phyloP scores from a whole-genome alignment of 2,329 filamentous ascomycete genomes.

The Pyrenophora graminea region DNA sequence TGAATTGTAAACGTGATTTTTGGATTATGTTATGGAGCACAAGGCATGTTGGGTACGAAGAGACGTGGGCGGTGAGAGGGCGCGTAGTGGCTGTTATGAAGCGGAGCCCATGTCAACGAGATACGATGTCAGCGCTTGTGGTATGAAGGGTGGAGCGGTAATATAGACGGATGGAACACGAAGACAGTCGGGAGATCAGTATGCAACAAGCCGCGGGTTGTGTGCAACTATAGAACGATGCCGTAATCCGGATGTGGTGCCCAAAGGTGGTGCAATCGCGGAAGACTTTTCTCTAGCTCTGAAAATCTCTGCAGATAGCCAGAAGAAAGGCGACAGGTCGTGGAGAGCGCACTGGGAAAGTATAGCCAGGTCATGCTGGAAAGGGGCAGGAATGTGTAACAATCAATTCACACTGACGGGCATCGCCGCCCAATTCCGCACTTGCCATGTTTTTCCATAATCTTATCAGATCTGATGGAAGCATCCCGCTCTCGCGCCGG shows the following conservation, averaged over 20 bases:
- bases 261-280: conserved; percentile 24
- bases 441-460: conserved; percentile 4
- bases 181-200: conserved; percentile 20
- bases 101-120: conserved; percentile 23
- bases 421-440: conserved; percentile 2
- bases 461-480: conserved; percentile 38
- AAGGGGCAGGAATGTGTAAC: conserved; percentile 17
- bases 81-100: conserved; percentile 28
- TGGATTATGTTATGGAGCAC: conserved; percentile 21
- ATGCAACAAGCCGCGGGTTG: conserved; percentile 23
- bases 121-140: conserved; percentile 9
- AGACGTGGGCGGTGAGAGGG: conserved; percentile 40
- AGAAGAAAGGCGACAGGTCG: conserved; percentile 20
- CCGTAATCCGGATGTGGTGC: conserved; percentile 32
- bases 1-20: conserved; percentile 10
- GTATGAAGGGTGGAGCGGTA: conserved; percentile 17
- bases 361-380: conserved; percentile 15
- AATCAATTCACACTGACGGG: background rate
- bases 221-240: conserved; percentile 29
- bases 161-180: conserved; percentile 24
- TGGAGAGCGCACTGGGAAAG: conserved; percentile 23
- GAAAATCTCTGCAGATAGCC: conserved; percentile 23
- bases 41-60: conserved; percentile 28
- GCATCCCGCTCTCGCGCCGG: conserved; percentile 12
- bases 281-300: conserved; percentile 36